Percentiles rank a stretch among this genome's conserved stretches.
Evolutionary conservation across 345 rosid species (phyloP).

Genomic region (Pistacia atlantica): DNA sequence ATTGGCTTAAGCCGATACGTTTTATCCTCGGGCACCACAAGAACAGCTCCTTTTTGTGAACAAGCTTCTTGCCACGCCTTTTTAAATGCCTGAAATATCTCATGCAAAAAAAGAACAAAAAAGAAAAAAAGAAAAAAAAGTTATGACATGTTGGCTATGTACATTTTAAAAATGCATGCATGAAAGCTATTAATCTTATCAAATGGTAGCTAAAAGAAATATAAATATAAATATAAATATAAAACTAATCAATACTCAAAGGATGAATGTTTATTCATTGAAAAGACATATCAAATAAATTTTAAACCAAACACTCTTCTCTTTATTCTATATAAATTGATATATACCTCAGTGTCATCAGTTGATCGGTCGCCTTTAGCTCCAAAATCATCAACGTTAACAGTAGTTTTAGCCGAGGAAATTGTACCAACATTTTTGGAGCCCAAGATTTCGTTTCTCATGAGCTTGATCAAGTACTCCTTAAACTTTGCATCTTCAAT

Average conservation of each 20-base stretch:
- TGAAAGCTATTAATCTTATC: too few species aligned
- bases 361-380: slow-evolving; percentile 54
- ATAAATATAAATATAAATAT: too few species aligned
- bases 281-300: too few species aligned
- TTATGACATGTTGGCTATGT: background rate
- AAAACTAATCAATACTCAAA: too few species aligned
- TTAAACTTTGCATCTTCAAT: slow-evolving; percentile 23
- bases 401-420: slow-evolving; percentile 10
- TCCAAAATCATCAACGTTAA: slow-evolving; percentile 59
- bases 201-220: too few species aligned
- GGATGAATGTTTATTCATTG: too few species aligned
- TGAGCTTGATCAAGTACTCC: slow-evolving; percentile 26
- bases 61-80: slow-evolving; percentile 84
- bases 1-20: slow-evolving; percentile 52
- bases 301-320: too few species aligned
- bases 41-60: slow-evolving; percentile 38
- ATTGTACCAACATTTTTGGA: slow-evolving; percentile 21
- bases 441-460: background rate
- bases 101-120: background rate
- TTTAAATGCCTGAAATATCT: slow-evolving; percentile 53
- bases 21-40: slow-evolving; percentile 53
- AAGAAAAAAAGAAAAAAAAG: too few species aligned
- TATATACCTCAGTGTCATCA: slow-evolving; percentile 63
- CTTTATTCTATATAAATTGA: too few species aligned
- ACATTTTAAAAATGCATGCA: background rate